phyloP scores from a whole-genome alignment of 352 stramenopile genomes.

The Pythium guiyangense region DNA sequence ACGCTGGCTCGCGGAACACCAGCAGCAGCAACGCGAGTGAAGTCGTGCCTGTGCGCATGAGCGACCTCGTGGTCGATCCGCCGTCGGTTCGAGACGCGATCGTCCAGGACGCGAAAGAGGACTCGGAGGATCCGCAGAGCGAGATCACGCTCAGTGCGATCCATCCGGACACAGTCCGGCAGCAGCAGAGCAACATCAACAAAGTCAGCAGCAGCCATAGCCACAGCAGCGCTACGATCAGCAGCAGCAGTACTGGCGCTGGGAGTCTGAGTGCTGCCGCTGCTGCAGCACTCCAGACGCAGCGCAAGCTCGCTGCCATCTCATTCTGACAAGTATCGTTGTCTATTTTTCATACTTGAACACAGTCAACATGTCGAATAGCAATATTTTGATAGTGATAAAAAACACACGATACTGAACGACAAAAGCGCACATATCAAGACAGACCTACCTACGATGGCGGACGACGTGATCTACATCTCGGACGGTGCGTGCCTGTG shows the following conservation, averaged over 20 bases:
- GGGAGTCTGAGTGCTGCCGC: background rate
- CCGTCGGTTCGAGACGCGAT: constrained; percentile 21
- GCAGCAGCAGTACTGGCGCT: background rate
- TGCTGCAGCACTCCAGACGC: constrained; percentile 5
- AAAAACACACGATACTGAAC: background rate
- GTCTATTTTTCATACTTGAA: no score
- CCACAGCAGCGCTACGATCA: background rate
- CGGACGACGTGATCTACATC: constrained; percentile 35
- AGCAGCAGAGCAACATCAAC: constrained; percentile 8
- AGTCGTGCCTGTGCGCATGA: background rate
- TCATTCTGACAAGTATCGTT: constrained; percentile 1
- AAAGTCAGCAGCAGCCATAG: background rate
- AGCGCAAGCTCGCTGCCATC: constrained; percentile 28
- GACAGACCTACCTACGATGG: background rate
- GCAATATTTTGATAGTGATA: background rate
- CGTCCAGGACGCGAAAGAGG: constrained; percentile 14
- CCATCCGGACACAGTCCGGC: constrained; percentile 25
- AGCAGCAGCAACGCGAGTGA: constrained; percentile 1
- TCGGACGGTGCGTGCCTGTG: constrained; percentile 32
- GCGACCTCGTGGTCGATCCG: constrained; percentile 13
- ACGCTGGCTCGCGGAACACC: background rate
- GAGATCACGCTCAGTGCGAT: constrained; percentile 9
- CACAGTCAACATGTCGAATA: no score
- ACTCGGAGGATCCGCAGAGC: constrained; percentile 11
- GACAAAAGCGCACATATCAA: background rate